Conservation (phyloP, 2,329 filamentous ascomycete genomes). For the Fusarium floridanum region DNA sequence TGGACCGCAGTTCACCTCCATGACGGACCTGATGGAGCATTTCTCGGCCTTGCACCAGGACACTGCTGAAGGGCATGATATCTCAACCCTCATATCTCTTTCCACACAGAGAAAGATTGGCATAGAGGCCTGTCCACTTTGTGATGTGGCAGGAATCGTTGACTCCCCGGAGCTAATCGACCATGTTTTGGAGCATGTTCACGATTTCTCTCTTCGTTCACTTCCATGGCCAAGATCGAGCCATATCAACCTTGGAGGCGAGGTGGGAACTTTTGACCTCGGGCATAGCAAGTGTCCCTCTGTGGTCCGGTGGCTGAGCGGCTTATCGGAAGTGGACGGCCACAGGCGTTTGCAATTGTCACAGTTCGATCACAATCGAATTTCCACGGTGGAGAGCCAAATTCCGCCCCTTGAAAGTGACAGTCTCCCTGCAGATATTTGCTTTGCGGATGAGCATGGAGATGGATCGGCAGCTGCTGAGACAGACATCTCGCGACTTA, state of each 20-base stretch:
- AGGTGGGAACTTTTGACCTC: background rate
- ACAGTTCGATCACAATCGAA: background rate
- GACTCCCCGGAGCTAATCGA: background rate
- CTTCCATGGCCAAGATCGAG: background rate
- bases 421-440: background rate
- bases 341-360: background rate
- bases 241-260: background rate
- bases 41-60: background rate
- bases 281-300: background rate
- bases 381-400: background rate
- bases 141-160: background rate
- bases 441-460: background rate
- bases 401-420: too few relatives aligned
- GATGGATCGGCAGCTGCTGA: background rate
- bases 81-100: background rate
- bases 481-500: background rate
- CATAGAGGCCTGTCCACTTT: background rate
- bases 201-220: background rate
- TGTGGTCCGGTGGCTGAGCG: background rate
- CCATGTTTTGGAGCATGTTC: background rate
- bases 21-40: background rate
- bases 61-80: background rate
- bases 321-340: background rate
- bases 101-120: background rate
- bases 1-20: background rate